Evolutionary conservation across 768 basidiomycete genomes (phyloP), one percentile per base, ranked within the genome.

Genomic region (Postia placenta): DNA sequence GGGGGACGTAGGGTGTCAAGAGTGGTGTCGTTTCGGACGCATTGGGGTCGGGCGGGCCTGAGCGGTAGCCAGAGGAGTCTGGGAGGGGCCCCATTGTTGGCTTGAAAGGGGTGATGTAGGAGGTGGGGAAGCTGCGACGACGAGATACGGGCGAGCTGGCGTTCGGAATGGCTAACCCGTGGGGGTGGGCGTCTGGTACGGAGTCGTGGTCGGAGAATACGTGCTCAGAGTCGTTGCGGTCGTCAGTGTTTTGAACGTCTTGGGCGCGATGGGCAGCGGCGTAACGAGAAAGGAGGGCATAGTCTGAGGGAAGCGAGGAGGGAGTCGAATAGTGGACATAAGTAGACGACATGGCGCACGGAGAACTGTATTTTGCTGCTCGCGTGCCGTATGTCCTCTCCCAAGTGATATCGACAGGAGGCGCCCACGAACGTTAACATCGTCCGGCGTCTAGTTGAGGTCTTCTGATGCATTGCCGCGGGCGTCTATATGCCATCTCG

Each of bases 281-380:
- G 56, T 72, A 78, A 7, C 73, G 73, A 24, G 81, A 78, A 9
- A 86, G 65, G 28, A 83, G 68, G 5, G 80, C 81, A 54, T 83
- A 81, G 66, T 85, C 83, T 2, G 83, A 78, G 11, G 79, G 80
- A 17, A 85, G 64, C 1, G 83, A 83, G 7, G 75, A 74, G 7
- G 83, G 74, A 2, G 72, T 70, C 0, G 59, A 56, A 50, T 68
- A 66, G 57, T 78, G 74, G 30, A 78, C 74, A 56, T 81, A 79
- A 6, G 75, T 65, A 20, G 63, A 64, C 9, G 65, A 63, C 67
- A 68, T 69, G 38, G 38, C 15, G 9, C 15, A 39, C 15, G 38
- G n/a, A n/a, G n/a, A n/a, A n/a, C n/a, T n/a, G n/a, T n/a, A n/a
- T n/a, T n/a, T n/a, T n/a, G n/a, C n/a, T n/a, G n/a, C n/a, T n/a